Evolutionary conservation across 805 yeast species (phyloP), one percentile per base, ranked within the genome.

Genomic region (Myxozyma nipponensis): DNA sequence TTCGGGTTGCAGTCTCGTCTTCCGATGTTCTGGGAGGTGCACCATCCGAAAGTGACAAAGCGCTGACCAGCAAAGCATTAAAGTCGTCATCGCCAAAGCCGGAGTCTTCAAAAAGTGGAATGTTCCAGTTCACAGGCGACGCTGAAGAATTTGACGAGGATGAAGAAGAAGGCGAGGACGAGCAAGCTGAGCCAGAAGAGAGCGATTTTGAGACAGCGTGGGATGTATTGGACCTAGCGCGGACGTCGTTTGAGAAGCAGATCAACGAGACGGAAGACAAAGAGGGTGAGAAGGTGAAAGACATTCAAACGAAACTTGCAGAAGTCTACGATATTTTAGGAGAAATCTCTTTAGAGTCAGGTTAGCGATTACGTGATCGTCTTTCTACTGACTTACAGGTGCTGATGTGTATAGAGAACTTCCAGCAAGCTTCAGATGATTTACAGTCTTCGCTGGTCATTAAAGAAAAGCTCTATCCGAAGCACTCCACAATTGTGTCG

Each of bases 181-280:
- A 57, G 4, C 66, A 61, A 7, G 66, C 61, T 13, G 68, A 60
- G 6, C 56, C 46, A 15, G 77, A 78, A 37, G 85, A 82, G 56
- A 75, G 81, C 17, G 95, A 84, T 61, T 86, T 91, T 62, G 95
- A 85, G 64, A 78, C 83, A 17, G 95, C 96, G 0, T 86, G 96
- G 93, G 93, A 86, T 46, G 59, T 61, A n/a, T 70, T 89, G 18
- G 96, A 90, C 63, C 72, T 86, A 36, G 77, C 96, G 1, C 76
- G 96, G 55, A 74, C 83, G 1, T 65, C 85, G 39, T 84, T 79
- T 59, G 82, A 79, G 63, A 66, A 72, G 41, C 63, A 72, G 46
- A 60, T 78, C 3, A 69, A 69, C 57, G 44, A 55, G 17, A 57
- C 54, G 9, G 49, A 34, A 3, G 48, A 42, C 13, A 44, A 62